Base-by-base conservation (phyloP, 2,329 filamentous ascomycete species). In the Fusarium tanahbumbuense region DNA sequence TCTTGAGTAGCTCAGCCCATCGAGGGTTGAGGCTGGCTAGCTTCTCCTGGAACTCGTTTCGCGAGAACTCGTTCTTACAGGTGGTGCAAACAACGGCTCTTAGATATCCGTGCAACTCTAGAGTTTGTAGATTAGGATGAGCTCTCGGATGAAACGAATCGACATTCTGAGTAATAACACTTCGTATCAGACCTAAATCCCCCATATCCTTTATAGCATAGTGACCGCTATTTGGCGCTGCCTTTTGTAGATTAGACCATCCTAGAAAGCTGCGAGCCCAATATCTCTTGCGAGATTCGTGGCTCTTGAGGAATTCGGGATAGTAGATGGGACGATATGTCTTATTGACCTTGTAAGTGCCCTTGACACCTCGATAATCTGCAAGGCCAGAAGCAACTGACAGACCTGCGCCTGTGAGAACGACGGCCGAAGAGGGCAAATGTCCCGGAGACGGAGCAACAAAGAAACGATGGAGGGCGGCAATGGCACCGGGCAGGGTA, bases 201-300 rank as follows among this genome's bases (percentile, higher is more conserved):
- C 89, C 92, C 37, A 98, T 83, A 68, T 91, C 86, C 55, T 88
- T 86, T 60, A 98, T 87, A 4, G 94, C 93, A 77, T 88, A 85
- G 81, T 99, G 96, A 3, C 90, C 90, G 5, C 84, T 82, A 76
- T 98, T 98, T 15, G 95, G 94, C 61, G 83, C 83, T n/a, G 93
- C 93, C 67, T 89, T 91, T 76, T 92, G 83, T 71, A 98, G 83
- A 46, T 89, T 93, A 6, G 93, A 90, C 94, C 94, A 98, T 40
- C 96, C 96, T 22, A 99, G 83, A 79, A 97, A 99, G 77, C 93
- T 97, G 50, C 96, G 85, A 1, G 96, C 95, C 96, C 96, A 99
- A 79, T 99, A 99, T 66, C 96, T 85, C 80, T 98, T 96, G 70
- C 96, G 86, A 15, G 92, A 90, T 78, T 94, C 93, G 80, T 98